Base-by-base conservation (phyloP, 2,329 filamentous ascomycete genomes). In the Pseudocercospora vitis region DNA sequence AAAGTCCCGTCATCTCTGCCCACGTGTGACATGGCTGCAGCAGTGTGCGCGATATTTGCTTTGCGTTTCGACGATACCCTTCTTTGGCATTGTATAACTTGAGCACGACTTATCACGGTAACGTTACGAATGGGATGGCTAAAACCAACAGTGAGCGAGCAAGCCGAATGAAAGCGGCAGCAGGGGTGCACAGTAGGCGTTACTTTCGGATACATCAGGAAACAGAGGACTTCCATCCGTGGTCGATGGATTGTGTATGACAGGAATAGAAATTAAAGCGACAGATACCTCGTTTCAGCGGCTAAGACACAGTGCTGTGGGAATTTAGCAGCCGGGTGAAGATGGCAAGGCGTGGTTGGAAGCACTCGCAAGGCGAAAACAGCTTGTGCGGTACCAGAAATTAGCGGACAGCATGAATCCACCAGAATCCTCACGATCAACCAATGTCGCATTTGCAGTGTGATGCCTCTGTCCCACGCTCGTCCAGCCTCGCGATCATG, bases 1-100 rank as follows among this genome's bases (percentile, higher is more conserved):
- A 62, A 40, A 69, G 65, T 53, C 67, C 69, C 7, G 57, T 67
- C 33, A 58, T 68, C 37, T 54, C 65, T 16, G 60, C 65, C 14
- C 58, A 61, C 23, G 63, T 60, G 35, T 68, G 53, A 52, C 18
- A 28, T 46, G 4, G 8, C 24, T 45, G 8, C 42, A 35, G 32
- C 9, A 35, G 42, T 8, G 7, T 31, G n/a, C 42, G 16, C n/a
- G n/a, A 29, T 45, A 21, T 18, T 45, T 45, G 26, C n/a, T 31
- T 14, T 29, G 26, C 21, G 16, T 54, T 32, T 57, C 48, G 47
- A 62, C 55, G 58, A 62, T 62, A 62, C 59, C 58, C 56, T 59
- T 61, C 52, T 39, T 50, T 42, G 50, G 54, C 53, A 57, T 57
- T 59, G 50, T 60, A 58, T 56, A 57, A 53, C 57, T 50, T 56